phyloP scores from a whole-genome alignment of 345 rosid species.

The Barbarea vulgaris region DNA sequence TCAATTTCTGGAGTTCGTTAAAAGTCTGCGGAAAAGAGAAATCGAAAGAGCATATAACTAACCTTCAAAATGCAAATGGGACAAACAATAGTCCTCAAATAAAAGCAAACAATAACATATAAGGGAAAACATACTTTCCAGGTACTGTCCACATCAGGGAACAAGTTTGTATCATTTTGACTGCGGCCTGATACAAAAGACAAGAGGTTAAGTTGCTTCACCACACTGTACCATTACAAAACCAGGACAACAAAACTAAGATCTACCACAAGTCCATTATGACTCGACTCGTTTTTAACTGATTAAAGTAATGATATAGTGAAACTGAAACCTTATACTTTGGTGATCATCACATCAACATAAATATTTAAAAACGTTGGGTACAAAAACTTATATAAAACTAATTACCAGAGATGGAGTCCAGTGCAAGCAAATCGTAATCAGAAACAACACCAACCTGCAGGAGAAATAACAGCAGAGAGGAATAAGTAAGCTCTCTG shows the following conservation, averaged over 20 bases:
- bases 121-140: slow-evolving; percentile 70
- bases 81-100: slow-evolving; percentile 11
- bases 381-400: not conserved
- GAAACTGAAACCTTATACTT: not conserved
- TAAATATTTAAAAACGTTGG: not conserved
- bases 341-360: not conserved
- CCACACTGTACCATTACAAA: not conserved
- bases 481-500: not conserved
- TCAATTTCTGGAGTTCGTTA: slow-evolving; percentile 75
- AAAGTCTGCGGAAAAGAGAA: slow-evolving; percentile 54
- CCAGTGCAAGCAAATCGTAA: slow-evolving; percentile 86
- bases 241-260: not conserved
- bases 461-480: slow-evolving; percentile 27
- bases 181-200: slow-evolving; percentile 53
- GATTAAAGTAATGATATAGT: not conserved
- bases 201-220: slow-evolving; percentile 29
- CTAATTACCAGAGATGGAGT: slow-evolving; percentile 76
- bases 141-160: slow-evolving; percentile 82
- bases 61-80: not conserved
- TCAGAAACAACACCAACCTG: slow-evolving; percentile 99
- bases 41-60: not conserved
- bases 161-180: slow-evolving; percentile 63
- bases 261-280: not conserved
- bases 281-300: not conserved
- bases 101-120: not conserved